Evolutionary conservation across 2,329 filamentous ascomycete genomes (phyloP).

Genomic region (Colletotrichum sp.): DNA sequence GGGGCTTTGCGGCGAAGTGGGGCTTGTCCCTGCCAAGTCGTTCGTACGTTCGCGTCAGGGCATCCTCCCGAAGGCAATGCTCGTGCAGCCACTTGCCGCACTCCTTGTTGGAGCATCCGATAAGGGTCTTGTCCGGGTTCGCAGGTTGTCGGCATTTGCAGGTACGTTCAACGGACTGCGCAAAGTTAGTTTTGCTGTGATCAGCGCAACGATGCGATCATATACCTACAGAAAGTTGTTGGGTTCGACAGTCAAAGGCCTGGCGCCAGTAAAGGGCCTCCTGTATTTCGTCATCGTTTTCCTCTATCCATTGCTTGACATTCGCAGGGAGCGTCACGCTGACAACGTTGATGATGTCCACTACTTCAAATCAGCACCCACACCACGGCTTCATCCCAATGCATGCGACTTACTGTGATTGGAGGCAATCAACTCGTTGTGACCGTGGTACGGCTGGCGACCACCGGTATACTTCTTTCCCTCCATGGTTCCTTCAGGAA

Average conservation of each 20-base stretch:
- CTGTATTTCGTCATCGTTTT: constrained; percentile 68
- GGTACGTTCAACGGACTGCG: constrained; percentile 56
- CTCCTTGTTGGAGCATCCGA: constrained; percentile 58
- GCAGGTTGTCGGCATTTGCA: constrained; percentile 66
- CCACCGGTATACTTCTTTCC: constrained; percentile 54
- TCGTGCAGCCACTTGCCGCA: constrained; percentile 70
- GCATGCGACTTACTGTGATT: constrained; percentile 65
- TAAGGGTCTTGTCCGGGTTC: constrained; percentile 65
- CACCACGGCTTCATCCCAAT: neutral
- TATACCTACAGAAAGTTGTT: constrained; percentile 61
- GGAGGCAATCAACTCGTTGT: constrained; percentile 71
- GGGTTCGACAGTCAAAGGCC: constrained; percentile 61
- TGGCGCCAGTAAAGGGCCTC: constrained; percentile 69
- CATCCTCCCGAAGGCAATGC: constrained; percentile 64
- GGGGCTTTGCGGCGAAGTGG: constrained; percentile 42
- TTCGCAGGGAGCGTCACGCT: constrained; percentile 67
- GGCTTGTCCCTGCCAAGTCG: constrained; percentile 56
- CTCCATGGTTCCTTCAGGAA: constrained; percentile 60
- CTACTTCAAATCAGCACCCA: constrained; percentile 38
- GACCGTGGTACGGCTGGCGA: constrained; percentile 71
- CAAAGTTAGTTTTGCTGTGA: neutral
- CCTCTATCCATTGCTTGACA: constrained; percentile 73
- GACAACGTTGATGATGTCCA: constrained; percentile 78
- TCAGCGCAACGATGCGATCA: neutral
- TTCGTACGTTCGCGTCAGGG: constrained; percentile 54